Base-by-base conservation (phyloP, 2,329 filamentous ascomycete species). In the Sporothrix pseudoabietina region DNA sequence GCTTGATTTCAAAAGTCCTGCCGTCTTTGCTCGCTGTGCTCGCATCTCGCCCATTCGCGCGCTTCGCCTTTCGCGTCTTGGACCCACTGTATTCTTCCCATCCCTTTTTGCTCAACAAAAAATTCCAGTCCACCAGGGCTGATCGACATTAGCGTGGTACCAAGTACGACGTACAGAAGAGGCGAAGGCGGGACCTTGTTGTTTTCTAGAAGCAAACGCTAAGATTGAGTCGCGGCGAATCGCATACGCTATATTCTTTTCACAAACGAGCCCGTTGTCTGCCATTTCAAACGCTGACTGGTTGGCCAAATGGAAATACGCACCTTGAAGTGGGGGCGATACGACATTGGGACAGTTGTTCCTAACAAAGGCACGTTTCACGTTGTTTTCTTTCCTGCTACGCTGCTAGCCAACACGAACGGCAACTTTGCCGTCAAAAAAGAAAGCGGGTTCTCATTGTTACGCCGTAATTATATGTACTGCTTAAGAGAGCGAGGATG, bases 51-150 rank as follows among this genome's bases (percentile, higher is more conserved):
- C 32, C 57, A 26, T 63, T 63, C 57, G 57, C 57, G 57, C 57
- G 19, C 57, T 63, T 63, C 57, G 57, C 57, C 57, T 63, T 63
- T 63, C 57, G 57, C 57, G 32, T 32, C 57, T 63, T 63, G 4
- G 57, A 22, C 57, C 57, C 57, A 63, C 35, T 59, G 26, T 35
- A 35, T 59, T 19, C 12, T 44, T 26, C 26, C 26, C 26, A 1
- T 44, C 44, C 14, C 14, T 19, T 26, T 30, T 8, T 41, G 4
- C 16, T 63, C 57, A 32, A 39, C 57, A 9, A 63, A n/a, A 2
- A 2, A 9, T 26, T 12, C 52, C 22, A 55, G 12, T 55, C 7
- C 57, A 39, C 57, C 57, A 63, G 32, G 57, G 57, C 57, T 63
- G 57, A 41, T 41, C 57, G 32, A 63, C 57, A n/a, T 39, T 41